Evolutionary conservation across 352 stramenopile species (phyloP).

Genomic region (Phytophthora fragariaefolia): DNA sequence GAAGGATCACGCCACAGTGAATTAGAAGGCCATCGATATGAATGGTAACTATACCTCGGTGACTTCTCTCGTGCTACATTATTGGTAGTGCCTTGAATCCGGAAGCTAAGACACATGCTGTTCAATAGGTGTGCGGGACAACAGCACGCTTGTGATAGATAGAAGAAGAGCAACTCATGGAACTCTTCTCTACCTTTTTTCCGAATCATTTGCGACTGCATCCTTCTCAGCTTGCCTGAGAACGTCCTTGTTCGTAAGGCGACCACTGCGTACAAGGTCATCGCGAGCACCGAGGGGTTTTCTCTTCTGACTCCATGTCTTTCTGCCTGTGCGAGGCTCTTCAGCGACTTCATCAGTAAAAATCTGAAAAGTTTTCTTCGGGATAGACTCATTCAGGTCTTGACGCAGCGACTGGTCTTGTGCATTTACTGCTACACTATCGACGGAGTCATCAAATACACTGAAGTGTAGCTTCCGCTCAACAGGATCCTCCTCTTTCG

Average conservation of each 20-base stretch:
- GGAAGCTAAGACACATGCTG: constrained; percentile 37
- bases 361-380: constrained; percentile 55
- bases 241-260: constrained; percentile 84
- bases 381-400: constrained; percentile 47
- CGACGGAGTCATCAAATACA: constrained; percentile 81
- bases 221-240: constrained; percentile 60
- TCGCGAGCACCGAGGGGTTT: constrained; percentile 75
- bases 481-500: constrained; percentile 70
- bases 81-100: constrained; percentile 27
- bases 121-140: constrained; percentile 34
- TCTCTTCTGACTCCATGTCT: constrained; percentile 44
- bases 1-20: constrained; percentile 17
- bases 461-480: constrained; percentile 87
- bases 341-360: constrained; percentile 49
- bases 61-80: constrained; percentile 37
- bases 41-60: constrained; percentile 47
- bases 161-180: constrained; percentile 16
- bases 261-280: constrained; percentile 59
- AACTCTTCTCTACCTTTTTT: constrained; percentile 52
- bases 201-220: constrained; percentile 27
- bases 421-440: constrained; percentile 60
- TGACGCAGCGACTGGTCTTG: constrained; percentile 59
- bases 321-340: constrained; percentile 34
- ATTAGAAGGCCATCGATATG: constrained; percentile 23
- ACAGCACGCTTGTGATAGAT: constrained; percentile 14